These are phyloP conservation scores for Beauveria sp. DNA, from an alignment of 2,329 filamentous ascomycete species.

Conservation along the genomic window DNA sequence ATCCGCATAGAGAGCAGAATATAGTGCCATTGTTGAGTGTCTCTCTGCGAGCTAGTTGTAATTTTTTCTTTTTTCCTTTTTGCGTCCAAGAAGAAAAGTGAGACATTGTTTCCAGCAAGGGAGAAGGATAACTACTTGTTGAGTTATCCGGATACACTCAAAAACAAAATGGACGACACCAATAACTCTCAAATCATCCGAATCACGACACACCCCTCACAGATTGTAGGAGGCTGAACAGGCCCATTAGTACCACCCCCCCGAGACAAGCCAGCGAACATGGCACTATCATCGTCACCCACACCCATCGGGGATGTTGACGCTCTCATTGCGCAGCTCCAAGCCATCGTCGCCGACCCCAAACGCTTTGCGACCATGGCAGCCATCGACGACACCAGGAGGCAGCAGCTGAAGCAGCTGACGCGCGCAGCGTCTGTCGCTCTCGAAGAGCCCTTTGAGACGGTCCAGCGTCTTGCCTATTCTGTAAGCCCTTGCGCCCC, in stretches of 20 bases:
- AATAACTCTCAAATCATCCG: too few species aligned
- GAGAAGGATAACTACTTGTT: too few species aligned
- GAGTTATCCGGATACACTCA: too few species aligned
- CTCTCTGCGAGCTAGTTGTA: too few species aligned
- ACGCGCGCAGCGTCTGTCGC: conserved; percentile 9
- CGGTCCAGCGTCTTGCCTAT: conserved; percentile 13
- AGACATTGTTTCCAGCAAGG: too few species aligned
- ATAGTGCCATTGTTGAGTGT: too few species aligned
- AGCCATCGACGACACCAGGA: background rate
- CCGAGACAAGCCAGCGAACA: background rate
- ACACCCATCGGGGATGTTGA: background rate
- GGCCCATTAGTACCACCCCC: background rate
- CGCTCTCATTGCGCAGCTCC: conserved; percentile 13
- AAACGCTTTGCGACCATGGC: background rate
- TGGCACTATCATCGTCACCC: background rate
- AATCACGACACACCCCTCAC: too few species aligned
- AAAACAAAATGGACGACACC: too few species aligned
- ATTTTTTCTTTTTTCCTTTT: too few species aligned
- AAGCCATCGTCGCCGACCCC: conserved; percentile 8
- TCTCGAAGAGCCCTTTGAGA: conserved; percentile 16
- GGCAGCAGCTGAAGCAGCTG: conserved; percentile 11
- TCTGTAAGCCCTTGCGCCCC: conserved; percentile 9
- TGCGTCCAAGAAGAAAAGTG: too few species aligned
- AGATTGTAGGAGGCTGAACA: background rate
- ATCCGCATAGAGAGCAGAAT: too few species aligned